phyloP scores from a whole-genome alignment of 257 asterid species.

The Mitragyna speciosa region DNA sequence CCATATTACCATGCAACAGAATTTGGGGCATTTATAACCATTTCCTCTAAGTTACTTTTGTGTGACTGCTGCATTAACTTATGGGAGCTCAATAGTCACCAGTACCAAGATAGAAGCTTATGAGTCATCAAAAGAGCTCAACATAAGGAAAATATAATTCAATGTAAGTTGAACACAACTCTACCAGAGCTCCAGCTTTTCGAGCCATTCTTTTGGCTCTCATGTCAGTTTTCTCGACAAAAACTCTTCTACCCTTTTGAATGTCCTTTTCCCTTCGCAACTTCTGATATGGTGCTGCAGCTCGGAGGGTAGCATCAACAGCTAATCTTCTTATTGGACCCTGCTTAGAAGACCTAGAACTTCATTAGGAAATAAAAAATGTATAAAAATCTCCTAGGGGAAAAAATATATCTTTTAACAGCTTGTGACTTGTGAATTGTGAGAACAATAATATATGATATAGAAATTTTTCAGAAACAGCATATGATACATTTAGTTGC shows the following conservation, averaged over 20 bases:
- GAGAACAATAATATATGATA: not conserved
- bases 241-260: constrained; percentile 69
- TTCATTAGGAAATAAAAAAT: constrained; percentile 28
- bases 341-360: constrained; percentile 45
- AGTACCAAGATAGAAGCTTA: not conserved
- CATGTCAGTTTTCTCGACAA: constrained; percentile 92
- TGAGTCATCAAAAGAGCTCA: constrained; percentile 3
- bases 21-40: not conserved
- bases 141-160: constrained; percentile 18
- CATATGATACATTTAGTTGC: not conserved
- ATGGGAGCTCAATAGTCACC: not conserved
- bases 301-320: constrained; percentile 99
- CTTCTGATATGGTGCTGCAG: constrained; percentile 99
- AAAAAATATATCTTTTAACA: not conserved
- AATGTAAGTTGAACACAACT: not conserved
- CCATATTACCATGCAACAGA: not conserved
- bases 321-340: constrained; percentile 98
- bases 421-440: not conserved
- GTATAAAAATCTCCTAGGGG: not conserved
- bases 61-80: not conserved
- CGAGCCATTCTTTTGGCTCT: constrained; percentile 99
- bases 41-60: not conserved
- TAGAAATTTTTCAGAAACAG: not conserved
- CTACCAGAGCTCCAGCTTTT: constrained; percentile 99
- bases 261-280: constrained; percentile 83